phyloP scores from a whole-genome alignment of 805 yeast species.

The Yamadazyma tumulicola region DNA sequence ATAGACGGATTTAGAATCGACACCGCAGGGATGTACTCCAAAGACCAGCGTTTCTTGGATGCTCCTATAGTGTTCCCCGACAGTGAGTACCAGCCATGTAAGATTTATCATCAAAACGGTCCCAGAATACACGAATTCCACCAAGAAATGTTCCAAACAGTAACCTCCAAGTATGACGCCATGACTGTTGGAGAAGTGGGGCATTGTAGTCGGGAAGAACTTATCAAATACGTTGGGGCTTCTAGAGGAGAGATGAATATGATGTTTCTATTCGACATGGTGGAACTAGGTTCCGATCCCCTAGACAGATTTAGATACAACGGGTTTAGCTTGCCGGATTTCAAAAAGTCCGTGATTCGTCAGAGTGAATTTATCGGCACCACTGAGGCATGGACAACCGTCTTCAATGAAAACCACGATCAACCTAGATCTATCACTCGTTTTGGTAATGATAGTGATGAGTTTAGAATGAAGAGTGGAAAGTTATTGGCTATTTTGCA shows the following conservation, averaged over 20 bases:
- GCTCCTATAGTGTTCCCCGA: conserved; percentile 47
- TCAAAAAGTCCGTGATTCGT: conserved; percentile 37
- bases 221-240: conserved; percentile 41
- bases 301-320: conserved; percentile 34
- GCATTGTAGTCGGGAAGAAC: conserved; percentile 37
- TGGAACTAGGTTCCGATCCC: conserved; percentile 36
- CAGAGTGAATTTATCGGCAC: conserved; percentile 39
- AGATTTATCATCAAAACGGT: conserved; percentile 38
- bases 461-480: conserved; percentile 35
- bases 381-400: conserved; percentile 56
- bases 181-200: conserved; percentile 62
- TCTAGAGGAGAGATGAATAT: conserved; percentile 34
- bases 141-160: conserved; percentile 45
- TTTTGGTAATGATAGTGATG: conserved; percentile 40
- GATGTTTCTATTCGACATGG: conserved; percentile 34
- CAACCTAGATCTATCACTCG: conserved; percentile 56
- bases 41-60: conserved; percentile 43
- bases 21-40: conserved; percentile 52
- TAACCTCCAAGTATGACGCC: conserved; percentile 45
- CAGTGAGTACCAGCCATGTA: conserved; percentile 39
- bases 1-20: conserved; percentile 61
- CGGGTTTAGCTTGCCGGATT: conserved; percentile 35
- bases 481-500: conserved; percentile 48
- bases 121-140: conserved; percentile 59
- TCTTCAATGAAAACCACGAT: conserved; percentile 57